Conservation (phyloP, 805 yeast species). For the Suhomyces sp. region DNA sequence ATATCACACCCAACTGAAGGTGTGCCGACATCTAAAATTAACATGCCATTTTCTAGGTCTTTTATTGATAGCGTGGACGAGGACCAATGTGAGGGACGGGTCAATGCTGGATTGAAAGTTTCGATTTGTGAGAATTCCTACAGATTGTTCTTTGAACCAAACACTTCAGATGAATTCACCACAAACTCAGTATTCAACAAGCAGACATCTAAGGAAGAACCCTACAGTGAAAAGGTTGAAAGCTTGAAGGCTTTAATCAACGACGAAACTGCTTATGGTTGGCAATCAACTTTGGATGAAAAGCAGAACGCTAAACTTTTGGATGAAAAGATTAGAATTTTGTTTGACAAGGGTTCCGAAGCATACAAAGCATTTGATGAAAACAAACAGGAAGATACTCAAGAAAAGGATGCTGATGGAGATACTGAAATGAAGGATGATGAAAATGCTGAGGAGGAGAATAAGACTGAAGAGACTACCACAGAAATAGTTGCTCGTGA, state of each 20-base stretch:
- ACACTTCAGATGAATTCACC: slow-evolving; percentile 74
- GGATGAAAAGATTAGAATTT: slow-evolving; percentile 28
- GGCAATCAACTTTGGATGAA: slow-evolving; percentile 47
- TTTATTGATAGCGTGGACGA: slow-evolving; percentile 54
- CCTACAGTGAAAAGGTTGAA: slow-evolving; percentile 29
- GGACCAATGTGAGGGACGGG: slow-evolving; percentile 58
- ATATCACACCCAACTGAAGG: slow-evolving; percentile 98
- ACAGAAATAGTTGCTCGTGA: neutral
- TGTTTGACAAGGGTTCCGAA: slow-evolving; percentile 39
- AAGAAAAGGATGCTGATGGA: slow-evolving; percentile 4
- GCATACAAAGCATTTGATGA: slow-evolving; percentile 16
- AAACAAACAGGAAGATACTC: slow-evolving; percentile 7
- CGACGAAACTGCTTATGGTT: slow-evolving; percentile 48
- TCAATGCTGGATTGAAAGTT: slow-evolving; percentile 70
- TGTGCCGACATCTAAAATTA: slow-evolving; percentile 70
- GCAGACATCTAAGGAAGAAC: slow-evolving; percentile 23
- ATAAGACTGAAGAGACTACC: neutral
- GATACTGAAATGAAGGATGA: neutral
- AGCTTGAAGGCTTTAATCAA: slow-evolving; percentile 41
- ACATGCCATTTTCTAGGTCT: slow-evolving; percentile 72
- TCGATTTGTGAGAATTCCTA: slow-evolving; percentile 77
- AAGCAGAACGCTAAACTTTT: slow-evolving; percentile 32
- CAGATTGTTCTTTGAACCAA: slow-evolving; percentile 74
- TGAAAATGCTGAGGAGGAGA: neutral
- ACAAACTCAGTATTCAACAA: slow-evolving; percentile 51